A percentile compares a stretch with the other conserved stretches of the same genome.
phyloP scores from a whole-genome alignment of 768 basidiomycete genomes.

The Suillus spraguei region DNA sequence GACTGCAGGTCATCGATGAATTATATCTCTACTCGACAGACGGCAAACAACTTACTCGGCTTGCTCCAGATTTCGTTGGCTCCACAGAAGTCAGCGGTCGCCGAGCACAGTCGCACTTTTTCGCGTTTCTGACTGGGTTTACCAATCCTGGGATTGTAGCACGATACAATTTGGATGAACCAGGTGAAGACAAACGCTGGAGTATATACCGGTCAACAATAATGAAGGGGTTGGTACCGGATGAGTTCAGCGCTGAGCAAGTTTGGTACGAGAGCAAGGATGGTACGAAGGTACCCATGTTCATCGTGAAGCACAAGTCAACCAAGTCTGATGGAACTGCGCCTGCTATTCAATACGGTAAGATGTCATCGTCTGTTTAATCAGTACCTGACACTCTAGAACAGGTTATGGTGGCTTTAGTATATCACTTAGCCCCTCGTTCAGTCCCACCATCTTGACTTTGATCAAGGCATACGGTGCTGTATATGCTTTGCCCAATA shows the following conservation, averaged over 20 bases:
- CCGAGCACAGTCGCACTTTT: constrained; percentile 61
- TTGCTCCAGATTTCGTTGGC: constrained; percentile 72
- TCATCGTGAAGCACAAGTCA: constrained; percentile 74
- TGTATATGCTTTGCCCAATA: constrained; percentile 59
- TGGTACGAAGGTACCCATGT: constrained; percentile 84
- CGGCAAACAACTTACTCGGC: constrained; percentile 54
- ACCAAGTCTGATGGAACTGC: constrained; percentile 75
- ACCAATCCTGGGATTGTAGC: constrained; percentile 70
- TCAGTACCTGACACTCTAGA: not conserved
- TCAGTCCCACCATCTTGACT: constrained; percentile 70
- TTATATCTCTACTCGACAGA: constrained; percentile 66
- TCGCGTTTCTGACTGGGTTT: constrained; percentile 66
- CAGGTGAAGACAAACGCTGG: constrained; percentile 52
- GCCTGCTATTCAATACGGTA: constrained; percentile 77
- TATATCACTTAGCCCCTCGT: constrained; percentile 70
- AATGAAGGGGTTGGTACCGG: constrained; percentile 60
- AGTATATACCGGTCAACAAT: constrained; percentile 57
- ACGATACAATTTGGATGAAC: constrained; percentile 55
- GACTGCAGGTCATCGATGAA: constrained; percentile 70
- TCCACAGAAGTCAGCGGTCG: constrained; percentile 53
- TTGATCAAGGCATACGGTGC: constrained; percentile 73
- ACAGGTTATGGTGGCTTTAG: constrained; percentile 83
- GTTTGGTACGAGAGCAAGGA: constrained; percentile 84
- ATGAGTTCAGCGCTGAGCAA: constrained; percentile 73
- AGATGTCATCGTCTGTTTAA: constrained; percentile 12